These are phyloP conservation scores for Aspergillus costaricaensis DNA, from an alignment of 2,329 filamentous ascomycete genomes.

Conservation along the genomic window DNA sequence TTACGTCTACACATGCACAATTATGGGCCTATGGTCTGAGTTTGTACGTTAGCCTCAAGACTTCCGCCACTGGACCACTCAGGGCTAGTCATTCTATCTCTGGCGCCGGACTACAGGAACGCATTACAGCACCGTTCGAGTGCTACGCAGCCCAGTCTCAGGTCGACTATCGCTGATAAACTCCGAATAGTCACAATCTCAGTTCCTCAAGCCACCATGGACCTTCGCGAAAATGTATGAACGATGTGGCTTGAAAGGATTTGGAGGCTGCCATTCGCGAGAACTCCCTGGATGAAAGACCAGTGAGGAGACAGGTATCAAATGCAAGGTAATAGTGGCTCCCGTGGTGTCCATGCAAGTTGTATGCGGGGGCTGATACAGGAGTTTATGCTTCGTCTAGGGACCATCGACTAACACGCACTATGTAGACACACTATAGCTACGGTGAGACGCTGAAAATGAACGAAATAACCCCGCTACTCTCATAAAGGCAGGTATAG, in stretches of 20 bases:
- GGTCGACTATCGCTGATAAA: neutral
- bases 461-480: neutral
- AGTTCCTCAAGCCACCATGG: neutral
- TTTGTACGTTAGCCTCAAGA: no score
- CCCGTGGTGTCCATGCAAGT: neutral
- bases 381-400: neutral
- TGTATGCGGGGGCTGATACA: neutral
- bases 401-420: neutral
- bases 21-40: no score
- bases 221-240: neutral
- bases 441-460: neutral
- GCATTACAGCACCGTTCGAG: neutral
- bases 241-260: neutral
- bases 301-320: neutral
- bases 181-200: neutral
- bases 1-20: neutral
- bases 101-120: neutral
- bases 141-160: neutral
- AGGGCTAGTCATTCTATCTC: neutral
- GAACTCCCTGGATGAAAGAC: neutral
- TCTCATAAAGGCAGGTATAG: conserved; percentile 29
- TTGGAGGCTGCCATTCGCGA: neutral
- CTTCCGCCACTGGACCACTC: neutral
- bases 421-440: neutral
- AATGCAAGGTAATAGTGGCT: neutral